These are phyloP conservation scores for Aspergillus nanangensis DNA, from an alignment of 495 filamentous ascomycete genomes.

Conservation along the genomic window DNA sequence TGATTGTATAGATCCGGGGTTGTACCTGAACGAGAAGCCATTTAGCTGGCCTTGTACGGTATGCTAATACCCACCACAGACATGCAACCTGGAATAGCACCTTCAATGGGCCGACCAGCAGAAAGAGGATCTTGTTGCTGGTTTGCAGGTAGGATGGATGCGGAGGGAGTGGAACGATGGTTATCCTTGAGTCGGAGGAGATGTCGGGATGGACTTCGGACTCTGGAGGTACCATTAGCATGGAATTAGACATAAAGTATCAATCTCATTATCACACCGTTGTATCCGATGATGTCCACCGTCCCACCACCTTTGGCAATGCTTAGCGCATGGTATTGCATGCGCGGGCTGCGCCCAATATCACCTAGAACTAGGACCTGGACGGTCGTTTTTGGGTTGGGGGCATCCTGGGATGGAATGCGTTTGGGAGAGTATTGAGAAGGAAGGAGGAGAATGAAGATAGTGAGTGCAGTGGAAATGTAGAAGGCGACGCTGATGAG, in stretches of 20 bases:
- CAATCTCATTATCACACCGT: conserved; percentile 49
- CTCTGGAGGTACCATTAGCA: conserved; percentile 33
- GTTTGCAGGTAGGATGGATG: conserved; percentile 62
- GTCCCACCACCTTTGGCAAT: conserved; percentile 76
- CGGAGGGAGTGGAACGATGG: conserved; percentile 59
- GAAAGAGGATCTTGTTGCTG: conserved; percentile 69
- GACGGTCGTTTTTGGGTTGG: conserved; percentile 38
- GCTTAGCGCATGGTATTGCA: conserved; percentile 98
- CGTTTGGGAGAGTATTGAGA: conserved; percentile 40
- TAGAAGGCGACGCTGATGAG: conserved; percentile 42
- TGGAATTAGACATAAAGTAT: conserved; percentile 8
- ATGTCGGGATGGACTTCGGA: conserved; percentile 76
- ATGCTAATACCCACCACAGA: conserved; percentile 67
- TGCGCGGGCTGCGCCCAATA: conserved; percentile 91
- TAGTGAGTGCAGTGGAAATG: conserved; percentile 44
- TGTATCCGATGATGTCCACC: conserved; percentile 85
- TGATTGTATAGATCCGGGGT: too few relatives aligned
- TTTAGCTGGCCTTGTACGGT: conserved; percentile 62
- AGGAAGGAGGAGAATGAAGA: conserved; percentile 47
- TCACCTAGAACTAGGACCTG: conserved; percentile 97
- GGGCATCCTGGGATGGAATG: conserved; percentile 5
- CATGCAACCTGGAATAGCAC: conserved; percentile 73
- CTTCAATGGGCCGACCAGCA: conserved; percentile 78
- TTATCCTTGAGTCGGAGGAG: conserved; percentile 56
- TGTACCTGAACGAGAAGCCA: conserved; percentile 82